Evolutionary conservation across 1,284 basidiomycete species (phyloP), one percentile per base, ranked within the genome.

Genomic region (Trametes hirsuta): DNA sequence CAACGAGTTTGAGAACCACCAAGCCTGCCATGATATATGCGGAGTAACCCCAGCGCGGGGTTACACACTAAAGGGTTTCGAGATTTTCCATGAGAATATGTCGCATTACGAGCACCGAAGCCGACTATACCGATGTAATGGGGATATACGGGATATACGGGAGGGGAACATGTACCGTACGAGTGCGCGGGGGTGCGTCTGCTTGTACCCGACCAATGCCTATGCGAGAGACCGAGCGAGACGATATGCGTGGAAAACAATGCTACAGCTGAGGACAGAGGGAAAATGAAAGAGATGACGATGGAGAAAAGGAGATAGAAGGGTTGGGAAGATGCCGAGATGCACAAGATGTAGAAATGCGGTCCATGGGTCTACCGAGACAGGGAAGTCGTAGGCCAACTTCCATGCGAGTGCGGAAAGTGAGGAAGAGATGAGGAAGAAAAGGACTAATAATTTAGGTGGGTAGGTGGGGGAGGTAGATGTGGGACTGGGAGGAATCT

Each of bases 341-440:
- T 36, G 34, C 22, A 24, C 15, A 18, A 30, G 35, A 35, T 6
- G 25, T 30, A 41, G 60, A 18, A 18, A 49, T 42, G 48, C 34
- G 47, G 60, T 62, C 60, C 55, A 42, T 58, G 55, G 18, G 47
- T 63, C 61, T 63, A 63, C 46, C 56, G 53, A 58, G 48, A 51
- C 30, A 52, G 53, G 45, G 39, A 41, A 58, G 55, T 47, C 35
- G 55, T 42, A 50, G 52, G 40, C 60, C 55, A 40, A 46, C 55
- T 47, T 58, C 47, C 53, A 24, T 60, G 48, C 47, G 40, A n/a
- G 48, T 30, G 30, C 30, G 30, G 30, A 30, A 30, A 30, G 30
- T 30, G 30, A 5, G 30, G 30, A 50, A 37, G 47, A 47, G 47
- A 42, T 24, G 35, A 12, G 44, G 30, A 15, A 44, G 52, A 47